Evolutionary conservation across 2,329 filamentous ascomycete species (phyloP), one percentile per base, ranked within the genome.

Genomic region (Aspergillus aculeatinus): DNA sequence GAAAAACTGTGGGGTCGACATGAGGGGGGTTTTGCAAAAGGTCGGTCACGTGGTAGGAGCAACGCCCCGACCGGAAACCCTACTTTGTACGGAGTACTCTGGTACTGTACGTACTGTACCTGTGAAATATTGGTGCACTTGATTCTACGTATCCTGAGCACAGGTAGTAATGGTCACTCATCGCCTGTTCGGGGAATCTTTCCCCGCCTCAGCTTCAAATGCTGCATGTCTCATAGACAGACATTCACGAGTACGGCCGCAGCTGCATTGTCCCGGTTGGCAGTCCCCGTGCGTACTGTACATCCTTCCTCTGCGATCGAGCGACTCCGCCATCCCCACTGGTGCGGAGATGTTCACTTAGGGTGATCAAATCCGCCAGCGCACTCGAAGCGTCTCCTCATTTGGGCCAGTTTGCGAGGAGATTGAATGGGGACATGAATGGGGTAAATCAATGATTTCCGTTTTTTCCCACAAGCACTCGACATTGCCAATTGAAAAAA

Each of bases 1-100:
- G 72, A 68, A 72, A 71, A 68, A 70, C 70, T 73, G 72, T 74
- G 73, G 73, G 72, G 72, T 63, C 58, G 59, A 56, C 39, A 65
- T 69, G 69, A 70, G 69, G 65, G 65, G 65, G 65, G 61, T 58
- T 59, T 61, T 61, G 61, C 51, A 47, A 16, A 31, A 21, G 31
- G 65, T 65, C 65, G 33, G 33, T 35, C 33, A 68, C 65, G 62
- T 66, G 63, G 48, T 19, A 29, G 52, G 51, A 33, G 54, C 31
- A 51, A 54, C 27, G 25, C 47, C 42, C n/a, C 14, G 25, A 4
- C 14, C 11, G 23, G 25, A 12, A 42, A 51, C 58, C 47, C 44
- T 48, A 52, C 16, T 23, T 23, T 23, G 23, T 4, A n/a, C n/a
- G n/a, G n/a, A n/a, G n/a, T n/a, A 4, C 23, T 23, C 23, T 23